These are phyloP conservation scores for Suillus decipiens DNA, from an alignment of 768 basidiomycete genomes.

Conservation along the genomic window DNA sequence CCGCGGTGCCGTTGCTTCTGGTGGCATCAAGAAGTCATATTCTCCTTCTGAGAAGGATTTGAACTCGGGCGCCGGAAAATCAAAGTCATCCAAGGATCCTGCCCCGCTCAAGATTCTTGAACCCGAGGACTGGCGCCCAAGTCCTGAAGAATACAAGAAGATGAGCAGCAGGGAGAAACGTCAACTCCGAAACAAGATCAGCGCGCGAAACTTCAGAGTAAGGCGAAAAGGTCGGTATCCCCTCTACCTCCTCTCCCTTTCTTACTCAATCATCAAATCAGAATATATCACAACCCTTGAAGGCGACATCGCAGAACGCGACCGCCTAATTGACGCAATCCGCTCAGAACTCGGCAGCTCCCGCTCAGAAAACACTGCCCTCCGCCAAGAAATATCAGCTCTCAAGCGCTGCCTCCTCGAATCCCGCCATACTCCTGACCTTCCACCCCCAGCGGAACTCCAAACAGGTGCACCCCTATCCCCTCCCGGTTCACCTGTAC, in stretches of 20 bases:
- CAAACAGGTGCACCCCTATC: slow-evolving; percentile 20
- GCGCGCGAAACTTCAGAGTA: slow-evolving; percentile 93
- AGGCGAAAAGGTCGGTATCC: slow-evolving; percentile 75
- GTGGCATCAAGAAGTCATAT: slow-evolving; percentile 69
- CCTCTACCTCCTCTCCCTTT: neutral
- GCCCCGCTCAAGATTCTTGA: slow-evolving; percentile 25
- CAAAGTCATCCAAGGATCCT: slow-evolving; percentile 32
- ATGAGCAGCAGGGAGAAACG: slow-evolving; percentile 96
- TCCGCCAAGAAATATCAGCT: slow-evolving; percentile 73
- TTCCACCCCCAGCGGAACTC: slow-evolving; percentile 48
- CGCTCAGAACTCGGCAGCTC: slow-evolving; percentile 79
- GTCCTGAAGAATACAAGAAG: slow-evolving; percentile 92
- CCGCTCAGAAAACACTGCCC: slow-evolving; percentile 78
- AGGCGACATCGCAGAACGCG: slow-evolving; percentile 89
- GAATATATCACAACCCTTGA: slow-evolving; percentile 96
- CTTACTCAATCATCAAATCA: slow-evolving; percentile 29
- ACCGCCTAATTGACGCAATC: slow-evolving; percentile 86
- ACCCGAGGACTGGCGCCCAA: slow-evolving; percentile 81
- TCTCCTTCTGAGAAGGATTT: slow-evolving; percentile 35
- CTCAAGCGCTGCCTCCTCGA: slow-evolving; percentile 77
- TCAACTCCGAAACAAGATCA: slow-evolving; percentile 95
- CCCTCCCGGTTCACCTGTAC: slow-evolving; percentile 23
- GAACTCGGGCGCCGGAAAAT: slow-evolving; percentile 14
- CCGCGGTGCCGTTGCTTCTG: slow-evolving; percentile 70
- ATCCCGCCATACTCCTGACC: slow-evolving; percentile 54